Conservation (phyloP, 148 eudicot species). For the Silene conica region DNA sequence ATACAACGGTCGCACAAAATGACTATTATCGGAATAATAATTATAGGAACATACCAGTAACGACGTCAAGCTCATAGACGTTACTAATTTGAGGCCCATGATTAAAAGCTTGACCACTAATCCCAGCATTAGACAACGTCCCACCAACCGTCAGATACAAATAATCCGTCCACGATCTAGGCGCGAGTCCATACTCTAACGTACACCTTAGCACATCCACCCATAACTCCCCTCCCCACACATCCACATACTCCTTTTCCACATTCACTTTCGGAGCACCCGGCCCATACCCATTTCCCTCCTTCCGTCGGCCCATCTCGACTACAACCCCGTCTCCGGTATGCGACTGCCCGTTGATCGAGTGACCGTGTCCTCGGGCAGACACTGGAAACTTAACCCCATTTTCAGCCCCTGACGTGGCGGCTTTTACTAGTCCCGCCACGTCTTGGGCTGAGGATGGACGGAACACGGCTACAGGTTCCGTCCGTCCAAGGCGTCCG, state of each 20-base stretch:
- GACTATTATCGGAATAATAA: too few species aligned
- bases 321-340: conserved; percentile 58
- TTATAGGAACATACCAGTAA: conserved; percentile 51
- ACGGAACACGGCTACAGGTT: conserved; percentile 54
- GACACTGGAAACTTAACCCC: conserved; percentile 47
- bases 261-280: conserved; percentile 29
- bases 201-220: conserved; percentile 75
- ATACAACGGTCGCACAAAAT: too few species aligned
- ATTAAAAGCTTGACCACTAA: conserved; percentile 89
- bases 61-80: conserved; percentile 70
- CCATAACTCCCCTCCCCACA: conserved; percentile 96
- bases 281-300: conserved; percentile 2
- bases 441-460: conserved; percentile 58
- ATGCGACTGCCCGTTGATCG: conserved; percentile 79
- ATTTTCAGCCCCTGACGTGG: conserved; percentile 22
- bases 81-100: conserved; percentile 91
- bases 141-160: conserved; percentile 92
- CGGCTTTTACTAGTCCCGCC: conserved; percentile 35
- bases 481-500: conserved; percentile 39
- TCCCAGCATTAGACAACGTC: conserved; percentile 93
- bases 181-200: conserved; percentile 77
- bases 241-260: conserved; percentile 54
- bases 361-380: conserved; percentile 89
- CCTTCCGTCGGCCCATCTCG: conserved; percentile 44
- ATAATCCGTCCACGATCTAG: conserved; percentile 92